phyloP scores from a whole-genome alignment of 2,329 filamentous ascomycete species.

The Colletotrichum godetiae region DNA sequence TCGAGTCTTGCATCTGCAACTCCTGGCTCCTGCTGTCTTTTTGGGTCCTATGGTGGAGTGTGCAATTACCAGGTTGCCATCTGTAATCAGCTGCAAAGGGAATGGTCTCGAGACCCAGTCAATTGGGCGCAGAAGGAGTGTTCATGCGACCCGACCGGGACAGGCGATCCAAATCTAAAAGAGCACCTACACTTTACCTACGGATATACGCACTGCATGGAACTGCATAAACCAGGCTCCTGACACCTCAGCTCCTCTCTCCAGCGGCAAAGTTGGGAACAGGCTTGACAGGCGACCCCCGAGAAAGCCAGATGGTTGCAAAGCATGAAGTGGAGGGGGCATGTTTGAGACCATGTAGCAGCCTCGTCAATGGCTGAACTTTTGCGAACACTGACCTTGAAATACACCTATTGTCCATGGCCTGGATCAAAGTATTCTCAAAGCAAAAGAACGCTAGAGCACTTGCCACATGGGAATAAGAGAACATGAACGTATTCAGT shows the following conservation, averaged over 20 bases:
- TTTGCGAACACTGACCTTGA: conserved; percentile 7
- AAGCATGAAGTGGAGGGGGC: conserved; percentile 22
- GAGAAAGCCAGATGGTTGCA: background rate
- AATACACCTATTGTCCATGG: background rate
- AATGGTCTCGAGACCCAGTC: conserved; percentile 32
- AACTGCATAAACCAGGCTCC: conserved; percentile 31
- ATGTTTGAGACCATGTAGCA: conserved; percentile 34
- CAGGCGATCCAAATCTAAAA: conserved; percentile 37
- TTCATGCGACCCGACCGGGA: conserved; percentile 36
- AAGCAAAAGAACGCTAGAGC: background rate
- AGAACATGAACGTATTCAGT: background rate
- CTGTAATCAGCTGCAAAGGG: conserved; percentile 34
- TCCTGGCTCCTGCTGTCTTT: background rate
- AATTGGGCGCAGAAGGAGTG: conserved; percentile 32
- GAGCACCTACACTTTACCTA: conserved; percentile 2
- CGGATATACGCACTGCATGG: background rate
- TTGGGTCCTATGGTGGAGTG: conserved; percentile 21
- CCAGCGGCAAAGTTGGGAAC: background rate
- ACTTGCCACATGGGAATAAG: background rate
- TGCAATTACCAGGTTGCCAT: conserved; percentile 36
- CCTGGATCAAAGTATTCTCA: background rate
- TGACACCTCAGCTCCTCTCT: conserved; percentile 20
- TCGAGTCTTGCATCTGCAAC: background rate
- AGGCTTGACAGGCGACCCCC: background rate
- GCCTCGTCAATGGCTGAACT: conserved; percentile 6